phyloP scores from a whole-genome alignment of 768 basidiomycete genomes.

The Trametes cinnabarina region DNA sequence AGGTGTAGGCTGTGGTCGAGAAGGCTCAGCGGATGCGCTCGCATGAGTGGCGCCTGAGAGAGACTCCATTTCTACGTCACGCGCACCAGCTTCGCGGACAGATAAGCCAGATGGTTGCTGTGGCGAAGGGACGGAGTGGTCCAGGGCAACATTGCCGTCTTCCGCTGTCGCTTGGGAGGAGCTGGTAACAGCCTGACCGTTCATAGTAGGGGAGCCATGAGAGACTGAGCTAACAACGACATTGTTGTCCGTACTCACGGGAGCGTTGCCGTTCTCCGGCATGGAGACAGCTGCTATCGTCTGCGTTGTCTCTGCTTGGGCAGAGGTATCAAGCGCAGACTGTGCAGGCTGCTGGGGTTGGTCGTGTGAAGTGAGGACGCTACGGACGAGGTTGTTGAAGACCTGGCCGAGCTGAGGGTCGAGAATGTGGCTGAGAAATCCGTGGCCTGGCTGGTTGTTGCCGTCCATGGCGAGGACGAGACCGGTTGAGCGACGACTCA shows the following conservation, averaged over 20 bases:
- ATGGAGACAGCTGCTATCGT: too few relatives aligned
- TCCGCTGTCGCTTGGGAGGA: neutral
- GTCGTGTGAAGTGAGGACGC: neutral
- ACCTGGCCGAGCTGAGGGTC: constrained; percentile 15
- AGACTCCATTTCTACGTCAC: constrained; percentile 14
- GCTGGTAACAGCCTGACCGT: neutral
- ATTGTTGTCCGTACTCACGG: neutral
- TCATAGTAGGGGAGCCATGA: neutral
- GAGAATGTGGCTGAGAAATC: constrained; percentile 12
- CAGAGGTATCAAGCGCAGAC: neutral
- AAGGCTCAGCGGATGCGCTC: neutral
- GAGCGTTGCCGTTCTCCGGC: neutral
- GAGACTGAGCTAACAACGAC: neutral
- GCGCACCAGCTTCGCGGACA: neutral
- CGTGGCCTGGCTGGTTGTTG: constrained; percentile 12
- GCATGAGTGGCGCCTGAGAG: neutral
- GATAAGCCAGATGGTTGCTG: neutral
- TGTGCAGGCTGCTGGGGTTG: neutral
- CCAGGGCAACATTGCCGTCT: neutral
- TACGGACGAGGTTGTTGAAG: constrained; percentile 9
- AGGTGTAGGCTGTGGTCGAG: neutral
- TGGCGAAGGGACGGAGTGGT: neutral
- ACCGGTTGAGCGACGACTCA: neutral
- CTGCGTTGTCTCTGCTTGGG: neutral
- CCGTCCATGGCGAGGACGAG: constrained; percentile 20